Conservation (phyloP, 1,139 yeast genomes). For the Sugiyamaella sp. region DNA sequence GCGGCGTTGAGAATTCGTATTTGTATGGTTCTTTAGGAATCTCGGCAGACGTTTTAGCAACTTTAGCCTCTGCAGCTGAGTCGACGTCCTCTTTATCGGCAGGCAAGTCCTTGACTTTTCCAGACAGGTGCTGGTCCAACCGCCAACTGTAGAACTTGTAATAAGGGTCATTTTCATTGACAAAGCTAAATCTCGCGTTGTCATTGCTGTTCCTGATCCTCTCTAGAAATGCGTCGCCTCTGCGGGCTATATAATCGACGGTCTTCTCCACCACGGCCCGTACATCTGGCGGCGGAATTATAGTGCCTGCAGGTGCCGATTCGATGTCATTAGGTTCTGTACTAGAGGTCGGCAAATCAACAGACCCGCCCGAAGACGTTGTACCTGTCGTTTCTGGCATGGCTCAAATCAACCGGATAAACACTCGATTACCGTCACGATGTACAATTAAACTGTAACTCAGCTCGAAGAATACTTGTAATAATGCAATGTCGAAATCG, state of each 20-base stretch:
- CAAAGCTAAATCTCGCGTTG: slow-evolving; percentile 64
- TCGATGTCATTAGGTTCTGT: not conserved
- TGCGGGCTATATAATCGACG: slow-evolving; percentile 66
- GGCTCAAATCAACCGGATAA: not conserved
- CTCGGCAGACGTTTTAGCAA: slow-evolving; percentile 13
- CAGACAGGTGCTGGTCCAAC: slow-evolving; percentile 36
- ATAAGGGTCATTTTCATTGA: slow-evolving; percentile 57
- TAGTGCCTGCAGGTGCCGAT: slow-evolving; percentile 38
- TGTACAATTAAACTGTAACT: not conserved
- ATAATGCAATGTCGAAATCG: not conserved
- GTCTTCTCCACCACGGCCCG: slow-evolving; percentile 67
- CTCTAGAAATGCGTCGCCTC: slow-evolving; percentile 64
- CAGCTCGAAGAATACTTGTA: not conserved
- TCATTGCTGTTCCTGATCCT: slow-evolving; percentile 55
- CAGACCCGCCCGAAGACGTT: no score
- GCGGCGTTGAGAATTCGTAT: slow-evolving; percentile 52
- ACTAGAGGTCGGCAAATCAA: not conserved
- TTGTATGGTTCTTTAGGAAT: slow-evolving; percentile 43
- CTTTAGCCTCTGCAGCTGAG: slow-evolving; percentile 16
- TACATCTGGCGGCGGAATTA: slow-evolving; percentile 61
- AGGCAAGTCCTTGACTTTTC: slow-evolving; percentile 26
- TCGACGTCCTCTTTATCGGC: slow-evolving; percentile 17
- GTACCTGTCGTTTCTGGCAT: not conserved
- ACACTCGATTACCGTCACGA: not conserved
- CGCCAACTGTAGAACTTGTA: slow-evolving; percentile 58